Conservation (phyloP, 805 yeast species). For the Isabelozyma gotoi region DNA sequence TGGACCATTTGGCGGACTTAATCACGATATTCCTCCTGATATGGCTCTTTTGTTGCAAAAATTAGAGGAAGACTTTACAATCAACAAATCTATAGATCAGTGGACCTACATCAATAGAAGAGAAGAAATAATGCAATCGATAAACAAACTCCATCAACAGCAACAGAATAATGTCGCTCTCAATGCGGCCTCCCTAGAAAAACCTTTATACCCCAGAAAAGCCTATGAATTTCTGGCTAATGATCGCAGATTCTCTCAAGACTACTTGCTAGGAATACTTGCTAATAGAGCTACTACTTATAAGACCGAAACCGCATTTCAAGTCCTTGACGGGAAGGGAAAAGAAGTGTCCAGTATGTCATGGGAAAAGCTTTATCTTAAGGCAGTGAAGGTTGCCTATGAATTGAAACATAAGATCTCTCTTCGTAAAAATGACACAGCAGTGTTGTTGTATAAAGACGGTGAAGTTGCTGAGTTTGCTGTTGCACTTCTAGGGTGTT, state of each 20-base stretch:
- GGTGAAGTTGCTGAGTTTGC: constrained; percentile 83
- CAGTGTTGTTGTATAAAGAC: constrained; percentile 78
- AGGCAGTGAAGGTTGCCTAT: constrained; percentile 86
- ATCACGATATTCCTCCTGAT: constrained; percentile 45
- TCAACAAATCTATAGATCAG: constrained; percentile 42
- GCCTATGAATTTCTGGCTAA: constrained; percentile 19
- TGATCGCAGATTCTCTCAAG: constrained; percentile 25
- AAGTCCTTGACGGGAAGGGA: constrained; percentile 73
- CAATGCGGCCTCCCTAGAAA: constrained; percentile 44
- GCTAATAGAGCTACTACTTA: constrained; percentile 69
- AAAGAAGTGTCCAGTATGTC: constrained; percentile 73
- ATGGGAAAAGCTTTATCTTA: constrained; percentile 85
- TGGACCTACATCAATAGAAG: constrained; percentile 47
- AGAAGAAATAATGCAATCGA: constrained; percentile 42
- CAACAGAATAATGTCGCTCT: constrained; percentile 20
- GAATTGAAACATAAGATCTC: constrained; percentile 73
- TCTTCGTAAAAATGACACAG: constrained; percentile 78
- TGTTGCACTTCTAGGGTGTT: constrained; percentile 85
- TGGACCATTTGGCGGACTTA: constrained; percentile 8
- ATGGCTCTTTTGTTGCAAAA: constrained; percentile 42
- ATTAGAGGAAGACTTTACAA: constrained; percentile 41
- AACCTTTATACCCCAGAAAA: constrained; percentile 64
- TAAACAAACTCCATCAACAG: constrained; percentile 34
- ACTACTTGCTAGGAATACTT: constrained; percentile 68
- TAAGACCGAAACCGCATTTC: constrained; percentile 64